Evolutionary conservation across 352 stramenopile genomes (phyloP), one percentile per base, ranked within the genome.

Genomic region (Nothophytophthora sp.): DNA sequence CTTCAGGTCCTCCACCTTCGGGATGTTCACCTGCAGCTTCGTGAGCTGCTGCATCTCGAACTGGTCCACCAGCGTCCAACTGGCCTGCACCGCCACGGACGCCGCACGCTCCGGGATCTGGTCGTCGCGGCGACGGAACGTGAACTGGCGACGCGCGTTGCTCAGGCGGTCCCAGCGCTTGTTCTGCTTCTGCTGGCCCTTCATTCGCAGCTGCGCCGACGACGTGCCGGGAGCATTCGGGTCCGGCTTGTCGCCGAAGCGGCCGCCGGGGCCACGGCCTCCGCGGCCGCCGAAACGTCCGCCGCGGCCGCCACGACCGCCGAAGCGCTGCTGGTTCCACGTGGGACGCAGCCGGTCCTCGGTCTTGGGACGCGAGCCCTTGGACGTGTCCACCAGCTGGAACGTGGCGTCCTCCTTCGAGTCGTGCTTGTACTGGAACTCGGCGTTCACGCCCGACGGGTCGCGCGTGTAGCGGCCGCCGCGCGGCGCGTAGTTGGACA

Each of bases 391-490:
- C 18, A 98, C 94, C 19, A 98, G 66, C 67, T 97, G 87, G 69
- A 99, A 99, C 36, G 79, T 84, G 15, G 76, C 73, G 61, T 96
- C 88, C 57, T 98, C 93, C 19, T 88, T 90, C 9, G 77, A 80
- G 58, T 98, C 89, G 57, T 97, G 76, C 64, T 95, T 97, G 75
- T 97, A 98, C 66, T 97, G 86, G 73, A 98, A 97, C 55, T 98
- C 91, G 36, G 89, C 65, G 64, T 98, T 97, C 49, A 92, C 73
- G 34, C 89, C 86, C 32, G 81, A 92, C 41, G 83, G 83, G 55
- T 93, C 77, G 34, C 85, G 73, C n/a, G 58, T 48, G 39, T 82
- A 86, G 27, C 66, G 76, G 20, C 53, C 60, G 41, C 70, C 73
- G 42, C 79, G 76, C 12, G 70, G 69, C 50, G 68, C 79, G 37